These are phyloP conservation scores for Brettanomyces anomalus DNA, from an alignment of 805 yeast species.

Conservation along the genomic window DNA sequence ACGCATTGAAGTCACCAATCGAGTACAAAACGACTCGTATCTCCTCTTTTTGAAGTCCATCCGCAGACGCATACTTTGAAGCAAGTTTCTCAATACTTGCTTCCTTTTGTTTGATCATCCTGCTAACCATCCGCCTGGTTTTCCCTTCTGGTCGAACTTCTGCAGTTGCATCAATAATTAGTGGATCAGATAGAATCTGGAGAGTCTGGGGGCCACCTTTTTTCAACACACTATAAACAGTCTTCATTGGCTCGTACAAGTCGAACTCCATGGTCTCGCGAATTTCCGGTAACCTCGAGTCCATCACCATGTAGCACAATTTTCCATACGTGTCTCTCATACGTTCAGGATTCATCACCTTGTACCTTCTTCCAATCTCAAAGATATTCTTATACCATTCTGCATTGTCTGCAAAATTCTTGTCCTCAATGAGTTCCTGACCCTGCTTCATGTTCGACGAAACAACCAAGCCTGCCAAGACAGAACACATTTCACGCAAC, in stretches of 20 bases:
- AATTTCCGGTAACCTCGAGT: slow-evolving; percentile 65
- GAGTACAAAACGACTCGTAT: slow-evolving; percentile 68
- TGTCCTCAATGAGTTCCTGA: slow-evolving; percentile 51
- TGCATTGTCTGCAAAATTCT: slow-evolving; percentile 60
- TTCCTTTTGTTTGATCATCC: slow-evolving; percentile 59
- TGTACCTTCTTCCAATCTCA: slow-evolving; percentile 74
- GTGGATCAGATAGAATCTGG: slow-evolving; percentile 45
- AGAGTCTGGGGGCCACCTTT: slow-evolving; percentile 28
- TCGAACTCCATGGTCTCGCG: slow-evolving; percentile 68
- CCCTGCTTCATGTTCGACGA: slow-evolving; percentile 71
- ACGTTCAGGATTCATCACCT: slow-evolving; percentile 76
- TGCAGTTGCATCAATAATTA: slow-evolving; percentile 54
- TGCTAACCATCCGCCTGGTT: slow-evolving; percentile 42
- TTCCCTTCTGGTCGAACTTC: slow-evolving; percentile 56
- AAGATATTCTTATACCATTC: slow-evolving; percentile 65
- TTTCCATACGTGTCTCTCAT: slow-evolving; percentile 77
- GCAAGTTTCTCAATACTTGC: slow-evolving; percentile 56
- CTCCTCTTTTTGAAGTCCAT: slow-evolving; percentile 45
- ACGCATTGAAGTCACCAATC: slow-evolving; percentile 71
- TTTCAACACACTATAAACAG: slow-evolving; percentile 42
- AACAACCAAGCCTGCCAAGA: slow-evolving; percentile 67
- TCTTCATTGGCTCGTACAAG: slow-evolving; percentile 60
- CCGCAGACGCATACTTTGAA: slow-evolving; percentile 32
- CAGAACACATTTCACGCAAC: slow-evolving; percentile 68
- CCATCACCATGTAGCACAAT: slow-evolving; percentile 79